Conservation (phyloP, 129 eudicot genomes). For the Ambrosia artemisiifolia region DNA sequence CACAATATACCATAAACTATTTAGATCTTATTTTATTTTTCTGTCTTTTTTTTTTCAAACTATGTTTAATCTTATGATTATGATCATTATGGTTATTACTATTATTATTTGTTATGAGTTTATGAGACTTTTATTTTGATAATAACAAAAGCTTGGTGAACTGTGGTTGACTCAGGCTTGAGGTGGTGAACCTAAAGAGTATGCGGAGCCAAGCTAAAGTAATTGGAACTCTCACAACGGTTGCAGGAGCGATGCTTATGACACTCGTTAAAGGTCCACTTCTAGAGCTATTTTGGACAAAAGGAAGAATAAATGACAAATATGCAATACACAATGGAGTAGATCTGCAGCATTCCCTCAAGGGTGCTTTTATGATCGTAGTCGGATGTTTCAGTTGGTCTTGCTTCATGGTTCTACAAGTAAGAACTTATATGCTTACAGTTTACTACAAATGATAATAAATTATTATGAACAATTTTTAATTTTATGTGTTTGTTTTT, state of each 20-base stretch:
- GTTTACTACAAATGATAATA: background rate
- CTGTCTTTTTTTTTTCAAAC: too few relatives aligned
- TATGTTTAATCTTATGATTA: too few relatives aligned
- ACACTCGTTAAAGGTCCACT: constrained; percentile 79
- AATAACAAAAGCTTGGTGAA: background rate
- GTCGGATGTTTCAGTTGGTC: constrained; percentile 84
- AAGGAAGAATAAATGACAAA: constrained; percentile 32
- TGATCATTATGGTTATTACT: too few relatives aligned
- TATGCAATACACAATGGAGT: constrained; percentile 35
- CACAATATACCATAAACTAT: too few relatives aligned
- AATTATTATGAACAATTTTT: background rate
- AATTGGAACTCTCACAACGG: constrained; percentile 74
- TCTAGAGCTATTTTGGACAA: constrained; percentile 65
- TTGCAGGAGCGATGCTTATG: constrained; percentile 97
- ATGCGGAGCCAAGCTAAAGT: constrained; percentile 87
- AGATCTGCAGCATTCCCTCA: constrained; percentile 60
- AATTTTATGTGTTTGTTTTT: background rate
- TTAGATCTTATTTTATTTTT: too few relatives aligned
- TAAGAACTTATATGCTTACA: constrained; percentile 24
- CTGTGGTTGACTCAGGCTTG: constrained; percentile 53
- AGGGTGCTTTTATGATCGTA: constrained; percentile 71
- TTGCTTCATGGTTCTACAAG: constrained; percentile 88
- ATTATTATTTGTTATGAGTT: too few relatives aligned
- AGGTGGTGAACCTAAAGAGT: constrained; percentile 63
- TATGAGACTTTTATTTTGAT: too few relatives aligned